phyloP scores from a whole-genome alignment of 345 rosid genomes.

The Pistacia vera region DNA sequence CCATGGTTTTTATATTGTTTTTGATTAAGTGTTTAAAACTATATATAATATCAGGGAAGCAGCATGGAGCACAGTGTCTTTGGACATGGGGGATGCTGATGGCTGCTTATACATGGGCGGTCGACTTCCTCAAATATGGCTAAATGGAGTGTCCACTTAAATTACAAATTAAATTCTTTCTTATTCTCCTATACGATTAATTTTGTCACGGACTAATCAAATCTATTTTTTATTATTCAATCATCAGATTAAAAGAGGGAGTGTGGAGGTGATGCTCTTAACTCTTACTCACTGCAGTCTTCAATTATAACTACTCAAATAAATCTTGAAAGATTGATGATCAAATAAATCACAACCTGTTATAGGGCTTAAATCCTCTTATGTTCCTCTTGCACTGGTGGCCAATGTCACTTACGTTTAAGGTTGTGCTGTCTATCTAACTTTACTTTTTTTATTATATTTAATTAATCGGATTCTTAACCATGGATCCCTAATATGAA shows the following conservation, averaged over 20 bases:
- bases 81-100: conserved; percentile 95
- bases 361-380: conserved; percentile 93
- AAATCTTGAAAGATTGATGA: background rate
- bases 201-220: background rate
- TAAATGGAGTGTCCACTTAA: conserved; percentile 45
- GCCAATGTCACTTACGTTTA: conserved; percentile 82
- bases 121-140: conserved; percentile 86
- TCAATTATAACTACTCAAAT: background rate
- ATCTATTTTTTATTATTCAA: conserved; percentile 5
- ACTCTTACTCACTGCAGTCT: background rate
- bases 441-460: background rate
- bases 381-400: conserved; percentile 82
- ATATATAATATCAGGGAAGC: conserved; percentile 42
- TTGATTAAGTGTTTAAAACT: background rate
- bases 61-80: conserved; percentile 59
- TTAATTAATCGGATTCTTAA: background rate
- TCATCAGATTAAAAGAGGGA: conserved; percentile 87
- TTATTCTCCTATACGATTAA: background rate
- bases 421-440: conserved; percentile 36
- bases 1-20: background rate
- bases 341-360: background rate
- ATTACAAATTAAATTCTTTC: background rate
- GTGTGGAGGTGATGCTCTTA: conserved; percentile 70
- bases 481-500: background rate
- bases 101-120: conserved; percentile 99